Percentiles rank a stretch among this genome's conserved stretches.
Conservation (phyloP, 176 grass and related monocot species). For the Triticum monococcum region DNA sequence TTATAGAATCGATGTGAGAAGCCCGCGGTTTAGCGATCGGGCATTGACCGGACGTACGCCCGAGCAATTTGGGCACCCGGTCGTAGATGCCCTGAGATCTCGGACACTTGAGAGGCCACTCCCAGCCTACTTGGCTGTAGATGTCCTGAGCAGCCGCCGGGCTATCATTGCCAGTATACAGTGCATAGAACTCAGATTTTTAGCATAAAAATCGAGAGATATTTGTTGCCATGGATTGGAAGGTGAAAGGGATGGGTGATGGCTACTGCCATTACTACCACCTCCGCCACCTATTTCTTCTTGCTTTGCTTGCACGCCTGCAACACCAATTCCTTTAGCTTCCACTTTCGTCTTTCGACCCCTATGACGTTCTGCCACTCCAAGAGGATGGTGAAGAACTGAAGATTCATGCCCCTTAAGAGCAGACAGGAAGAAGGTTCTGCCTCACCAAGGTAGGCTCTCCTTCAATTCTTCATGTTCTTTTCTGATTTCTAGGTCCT, state of each 20-base stretch:
- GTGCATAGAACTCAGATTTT: not conserved
- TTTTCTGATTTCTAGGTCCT: not conserved
- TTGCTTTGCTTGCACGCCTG: not conserved
- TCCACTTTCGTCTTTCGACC: not conserved
- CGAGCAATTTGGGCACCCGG: too few relatives aligned
- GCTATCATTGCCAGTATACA: too few relatives aligned
- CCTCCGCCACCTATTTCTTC: not conserved
- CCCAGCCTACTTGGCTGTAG: too few relatives aligned
- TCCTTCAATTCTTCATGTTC: not conserved
- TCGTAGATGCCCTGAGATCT: too few relatives aligned
- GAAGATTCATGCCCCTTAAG: not conserved
- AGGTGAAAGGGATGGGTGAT: conserved; percentile 19
- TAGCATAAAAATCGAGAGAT: not conserved
- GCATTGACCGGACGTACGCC: too few relatives aligned
- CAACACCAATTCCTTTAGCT: not conserved
- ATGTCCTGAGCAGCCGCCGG: too few relatives aligned
- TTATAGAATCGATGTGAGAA: too few relatives aligned
- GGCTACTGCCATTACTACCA: not conserved
- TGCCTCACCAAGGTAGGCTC: not conserved
- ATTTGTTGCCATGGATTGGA: conserved; percentile 12
- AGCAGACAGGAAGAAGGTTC: not conserved
- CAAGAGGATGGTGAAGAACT: not conserved
- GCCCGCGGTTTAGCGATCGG: too few relatives aligned
- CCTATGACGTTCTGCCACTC: not conserved
- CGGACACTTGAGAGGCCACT: too few relatives aligned